phyloP scores from a whole-genome alignment of 2,329 filamentous ascomycete genomes.

The Penicillium corylophilum region DNA sequence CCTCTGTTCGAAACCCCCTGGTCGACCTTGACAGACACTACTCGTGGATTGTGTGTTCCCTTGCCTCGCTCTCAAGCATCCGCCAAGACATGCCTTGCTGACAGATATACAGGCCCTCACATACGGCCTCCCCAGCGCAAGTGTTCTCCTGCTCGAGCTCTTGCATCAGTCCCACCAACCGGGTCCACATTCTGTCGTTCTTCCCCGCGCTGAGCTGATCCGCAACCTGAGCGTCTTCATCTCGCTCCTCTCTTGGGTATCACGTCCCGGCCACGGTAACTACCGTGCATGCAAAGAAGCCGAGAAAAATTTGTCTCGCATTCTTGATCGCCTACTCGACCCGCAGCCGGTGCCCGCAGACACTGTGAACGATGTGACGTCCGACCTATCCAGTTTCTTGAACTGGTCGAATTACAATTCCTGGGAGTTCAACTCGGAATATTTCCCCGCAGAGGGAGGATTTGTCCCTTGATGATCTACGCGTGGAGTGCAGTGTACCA shows the following conservation, averaged over 20 bases:
- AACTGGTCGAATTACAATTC: slow-evolving; percentile 36
- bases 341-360: slow-evolving; percentile 32
- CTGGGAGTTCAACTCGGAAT: slow-evolving; percentile 35
- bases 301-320: slow-evolving; percentile 37
- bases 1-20: slow-evolving; percentile 26
- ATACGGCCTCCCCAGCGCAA: slow-evolving; percentile 34
- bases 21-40: slow-evolving; percentile 34
- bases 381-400: slow-evolving; percentile 32
- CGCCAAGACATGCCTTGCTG: background rate
- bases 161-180: slow-evolving; percentile 32
- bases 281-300: slow-evolving; percentile 36
- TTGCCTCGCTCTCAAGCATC: background rate
- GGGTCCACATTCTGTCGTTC: slow-evolving; percentile 22
- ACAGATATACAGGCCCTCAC: slow-evolving; percentile 27
- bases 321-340: slow-evolving; percentile 37
- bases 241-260: slow-evolving; percentile 34
- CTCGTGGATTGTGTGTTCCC: slow-evolving; percentile 35
- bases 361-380: slow-evolving; percentile 30
- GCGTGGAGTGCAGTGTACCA: background rate
- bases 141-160: slow-evolving; percentile 35
- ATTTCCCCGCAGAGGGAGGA: slow-evolving; percentile 21
- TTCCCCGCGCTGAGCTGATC: slow-evolving; percentile 34
- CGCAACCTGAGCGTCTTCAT: slow-evolving; percentile 37
- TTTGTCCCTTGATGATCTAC: slow-evolving; percentile 19
- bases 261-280: slow-evolving; percentile 35